These are phyloP conservation scores for Cerioporus squamosus DNA, from an alignment of 1,284 basidiomycete species.

Conservation along the genomic window DNA sequence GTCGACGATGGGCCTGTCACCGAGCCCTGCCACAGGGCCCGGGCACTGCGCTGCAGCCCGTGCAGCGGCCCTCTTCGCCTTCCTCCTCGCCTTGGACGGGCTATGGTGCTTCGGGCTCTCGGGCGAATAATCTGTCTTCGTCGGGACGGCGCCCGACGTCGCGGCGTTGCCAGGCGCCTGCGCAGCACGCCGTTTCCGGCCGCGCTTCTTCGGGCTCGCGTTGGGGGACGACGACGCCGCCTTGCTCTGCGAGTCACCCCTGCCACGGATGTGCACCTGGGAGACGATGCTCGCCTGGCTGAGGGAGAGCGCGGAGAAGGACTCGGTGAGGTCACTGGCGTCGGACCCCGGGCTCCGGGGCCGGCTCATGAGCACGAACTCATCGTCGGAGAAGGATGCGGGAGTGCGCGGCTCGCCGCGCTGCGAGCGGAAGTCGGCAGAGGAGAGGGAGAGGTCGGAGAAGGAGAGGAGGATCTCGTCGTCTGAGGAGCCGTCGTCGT, in stretches of 20 bases:
- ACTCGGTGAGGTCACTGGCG: constrained; percentile 22
- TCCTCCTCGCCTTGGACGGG: constrained; percentile 20
- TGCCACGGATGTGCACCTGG: neutral
- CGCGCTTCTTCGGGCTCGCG: constrained; percentile 7
- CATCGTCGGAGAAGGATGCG: constrained; percentile 35
- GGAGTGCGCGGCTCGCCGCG: constrained; percentile 25
- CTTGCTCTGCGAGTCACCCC: neutral
- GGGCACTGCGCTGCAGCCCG: constrained; percentile 9
- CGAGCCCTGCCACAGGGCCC: constrained; percentile 27
- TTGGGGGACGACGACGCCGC: neutral
- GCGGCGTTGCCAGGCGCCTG: constrained; percentile 11
- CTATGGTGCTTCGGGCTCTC: constrained; percentile 11
- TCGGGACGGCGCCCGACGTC: neutral
- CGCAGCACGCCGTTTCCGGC: constrained; percentile 19
- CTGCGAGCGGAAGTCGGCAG: constrained; percentile 23
- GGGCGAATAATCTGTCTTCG: constrained; percentile 15
- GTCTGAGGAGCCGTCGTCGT: constrained; percentile 35
- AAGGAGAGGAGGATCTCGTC: constrained; percentile 61
- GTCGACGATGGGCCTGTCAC: constrained; percentile 51
- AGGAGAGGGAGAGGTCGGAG: constrained; percentile 26
- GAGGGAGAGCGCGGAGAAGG: constrained; percentile 31
- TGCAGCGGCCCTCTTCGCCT: constrained; percentile 25
- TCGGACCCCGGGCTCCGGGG: constrained; percentile 21
- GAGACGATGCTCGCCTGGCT: constrained; percentile 4
- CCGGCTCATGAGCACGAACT: constrained; percentile 35